Conservation (phyloP, 2,329 filamentous ascomycete genomes). For the Fonsecaea nubica region DNA sequence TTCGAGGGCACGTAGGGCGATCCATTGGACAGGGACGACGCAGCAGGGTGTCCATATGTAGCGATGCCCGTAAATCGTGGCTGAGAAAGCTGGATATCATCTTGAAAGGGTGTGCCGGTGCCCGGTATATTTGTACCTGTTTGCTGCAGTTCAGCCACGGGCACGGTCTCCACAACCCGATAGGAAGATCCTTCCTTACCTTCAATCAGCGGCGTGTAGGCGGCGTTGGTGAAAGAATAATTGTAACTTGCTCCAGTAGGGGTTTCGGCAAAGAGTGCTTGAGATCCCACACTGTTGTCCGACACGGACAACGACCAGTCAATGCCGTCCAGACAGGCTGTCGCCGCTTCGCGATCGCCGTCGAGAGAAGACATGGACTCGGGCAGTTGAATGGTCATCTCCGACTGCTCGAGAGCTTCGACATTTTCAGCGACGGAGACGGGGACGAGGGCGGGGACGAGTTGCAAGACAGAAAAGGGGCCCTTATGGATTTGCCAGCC, state of each 20-base stretch:
- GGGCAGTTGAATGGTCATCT: background rate
- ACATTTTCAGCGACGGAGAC: background rate
- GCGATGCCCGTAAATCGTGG: background rate
- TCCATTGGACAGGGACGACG: conserved; percentile 15
- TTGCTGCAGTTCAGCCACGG: too few species aligned
- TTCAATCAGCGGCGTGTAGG: background rate
- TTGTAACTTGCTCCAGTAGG: background rate
- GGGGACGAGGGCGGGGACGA: background rate
- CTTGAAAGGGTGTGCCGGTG: background rate
- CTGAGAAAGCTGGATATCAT: background rate
- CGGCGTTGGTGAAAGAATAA: background rate
- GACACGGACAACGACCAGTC: conserved; percentile 15
- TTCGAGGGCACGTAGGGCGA: conserved; percentile 19
- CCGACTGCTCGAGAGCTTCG: background rate
- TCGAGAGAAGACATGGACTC: background rate
- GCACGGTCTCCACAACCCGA: background rate
- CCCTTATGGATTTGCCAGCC: conserved; percentile 12
- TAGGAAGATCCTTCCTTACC: background rate
- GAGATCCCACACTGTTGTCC: background rate
- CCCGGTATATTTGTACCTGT: background rate
- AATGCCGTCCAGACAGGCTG: conserved; percentile 1
- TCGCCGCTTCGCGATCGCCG: background rate
- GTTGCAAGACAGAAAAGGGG: conserved; percentile 15
- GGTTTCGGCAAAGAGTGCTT: background rate
- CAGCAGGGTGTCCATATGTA: conserved; percentile 6